Conservation (phyloP, 495 filamentous ascomycete species). For the Viridothelium virens region DNA sequence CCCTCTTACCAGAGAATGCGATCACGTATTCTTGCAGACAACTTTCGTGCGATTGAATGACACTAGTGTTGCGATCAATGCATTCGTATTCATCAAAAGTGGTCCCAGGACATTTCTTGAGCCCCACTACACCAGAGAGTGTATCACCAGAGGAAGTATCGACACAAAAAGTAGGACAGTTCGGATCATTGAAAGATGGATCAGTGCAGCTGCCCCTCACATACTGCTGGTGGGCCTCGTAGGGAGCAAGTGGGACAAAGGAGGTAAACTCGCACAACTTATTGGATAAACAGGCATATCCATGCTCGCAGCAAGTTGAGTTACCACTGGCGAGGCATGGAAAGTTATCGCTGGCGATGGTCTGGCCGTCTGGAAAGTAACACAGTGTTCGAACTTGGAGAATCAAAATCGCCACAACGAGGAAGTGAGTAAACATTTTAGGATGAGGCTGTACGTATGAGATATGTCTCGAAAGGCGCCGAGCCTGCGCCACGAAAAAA, state of each 20-base stretch:
- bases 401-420: too few relatives aligned
- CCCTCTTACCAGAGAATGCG: too few relatives aligned
- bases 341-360: not conserved
- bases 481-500: too few relatives aligned
- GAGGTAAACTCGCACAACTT: not conserved
- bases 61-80: not conserved
- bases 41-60: not conserved
- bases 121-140: not conserved
- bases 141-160: not conserved
- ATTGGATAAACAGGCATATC: not conserved
- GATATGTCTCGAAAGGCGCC: too few relatives aligned
- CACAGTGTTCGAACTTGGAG: not conserved
- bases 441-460: too few relatives aligned
- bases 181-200: not conserved
- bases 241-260: not conserved
- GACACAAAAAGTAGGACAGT: not conserved
- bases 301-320: not conserved
- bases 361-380: not conserved
- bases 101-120: not conserved
- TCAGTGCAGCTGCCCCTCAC: slow-evolving; percentile 1
- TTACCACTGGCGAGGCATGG: not conserved
- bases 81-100: not conserved
- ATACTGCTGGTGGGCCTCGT: not conserved
- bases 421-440: too few relatives aligned
- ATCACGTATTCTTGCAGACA: not conserved